A percentile compares a stretch with the other conserved stretches of the same genome.
These are phyloP conservation scores for Stachybotrys chlorohalonatus DNA, from an alignment of 2,329 filamentous ascomycete species.

Conservation along the genomic window DNA sequence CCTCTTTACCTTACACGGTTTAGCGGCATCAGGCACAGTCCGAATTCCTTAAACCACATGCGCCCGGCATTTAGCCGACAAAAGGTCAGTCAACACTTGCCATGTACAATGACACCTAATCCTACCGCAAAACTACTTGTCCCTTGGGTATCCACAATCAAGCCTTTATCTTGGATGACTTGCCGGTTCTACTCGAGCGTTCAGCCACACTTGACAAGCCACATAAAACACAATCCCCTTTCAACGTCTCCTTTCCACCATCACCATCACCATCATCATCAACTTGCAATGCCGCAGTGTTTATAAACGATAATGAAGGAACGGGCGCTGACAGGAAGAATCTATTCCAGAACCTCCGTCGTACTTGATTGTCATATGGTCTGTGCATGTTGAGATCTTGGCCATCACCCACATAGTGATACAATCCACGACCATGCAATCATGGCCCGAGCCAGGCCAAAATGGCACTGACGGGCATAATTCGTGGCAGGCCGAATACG, in stretches of 20 bases:
- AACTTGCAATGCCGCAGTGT: background rate
- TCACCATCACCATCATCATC: background rate
- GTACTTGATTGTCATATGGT: background rate
- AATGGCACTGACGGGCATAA: conserved; percentile 24
- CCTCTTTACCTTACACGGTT: background rate
- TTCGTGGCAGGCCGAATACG: conserved; percentile 25
- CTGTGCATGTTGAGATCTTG: background rate
- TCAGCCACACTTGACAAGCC: background rate
- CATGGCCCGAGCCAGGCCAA: conserved; percentile 27
- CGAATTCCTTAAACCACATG: background rate
- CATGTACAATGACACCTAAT: background rate
- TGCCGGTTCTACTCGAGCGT: background rate
- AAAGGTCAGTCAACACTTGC: background rate
- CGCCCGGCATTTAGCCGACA: background rate
- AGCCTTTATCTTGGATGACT: background rate
- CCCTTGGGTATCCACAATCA: background rate
- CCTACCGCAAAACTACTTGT: background rate
- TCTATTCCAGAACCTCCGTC: background rate
- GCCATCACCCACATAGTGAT: background rate
- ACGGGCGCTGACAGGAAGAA: background rate
- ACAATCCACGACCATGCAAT: conserved; percentile 24
- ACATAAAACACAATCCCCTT: background rate
- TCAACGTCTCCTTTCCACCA: background rate
- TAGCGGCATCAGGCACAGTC: background rate
- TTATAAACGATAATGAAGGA: background rate